These are phyloP conservation scores for Sphaerobolus stellatus DNA, from an alignment of 1,284 basidiomycete genomes.

Conservation along the genomic window DNA sequence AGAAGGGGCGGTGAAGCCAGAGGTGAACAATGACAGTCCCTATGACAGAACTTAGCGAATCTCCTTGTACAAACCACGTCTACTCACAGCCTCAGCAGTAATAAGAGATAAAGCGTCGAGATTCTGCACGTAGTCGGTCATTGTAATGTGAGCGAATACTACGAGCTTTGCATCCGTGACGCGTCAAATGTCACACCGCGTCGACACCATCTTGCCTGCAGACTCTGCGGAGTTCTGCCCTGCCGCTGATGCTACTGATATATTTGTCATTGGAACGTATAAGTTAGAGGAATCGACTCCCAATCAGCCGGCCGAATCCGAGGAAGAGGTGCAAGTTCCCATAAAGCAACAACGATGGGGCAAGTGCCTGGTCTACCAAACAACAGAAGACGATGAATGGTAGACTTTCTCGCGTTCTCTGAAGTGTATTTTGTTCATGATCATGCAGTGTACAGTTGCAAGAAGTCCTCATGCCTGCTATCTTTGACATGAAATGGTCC, in stretches of 20 bases:
- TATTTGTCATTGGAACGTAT: slow-evolving; percentile 91
- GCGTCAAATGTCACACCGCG: slow-evolving; percentile 16
- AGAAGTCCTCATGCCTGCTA: slow-evolving; percentile 72
- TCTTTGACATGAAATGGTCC: slow-evolving; percentile 94
- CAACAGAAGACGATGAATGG: slow-evolving; percentile 33
- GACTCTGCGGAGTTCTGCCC: slow-evolving; percentile 91
- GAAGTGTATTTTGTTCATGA: too few relatives aligned
- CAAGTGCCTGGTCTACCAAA: slow-evolving; percentile 68
- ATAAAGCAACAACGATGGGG: slow-evolving; percentile 48
- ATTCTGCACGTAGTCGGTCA: slow-evolving; percentile 67
- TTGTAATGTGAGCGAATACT: slow-evolving; percentile 22
- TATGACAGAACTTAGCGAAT: slow-evolving; percentile 19
- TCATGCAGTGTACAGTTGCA: slow-evolving; percentile 72
- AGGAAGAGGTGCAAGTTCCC: slow-evolving; percentile 12
- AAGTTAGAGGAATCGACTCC: slow-evolving; percentile 54
- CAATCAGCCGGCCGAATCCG: slow-evolving; percentile 15
- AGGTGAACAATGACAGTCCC: slow-evolving; percentile 58
- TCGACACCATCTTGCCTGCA: slow-evolving; percentile 83
- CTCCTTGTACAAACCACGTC: background rate
- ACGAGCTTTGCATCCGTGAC: background rate
- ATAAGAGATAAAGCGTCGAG: slow-evolving; percentile 71
- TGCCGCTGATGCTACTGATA: slow-evolving; percentile 48
- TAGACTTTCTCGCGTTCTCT: too few relatives aligned
- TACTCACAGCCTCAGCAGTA: slow-evolving; percentile 57
- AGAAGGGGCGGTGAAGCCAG: slow-evolving; percentile 56